Evolutionary conservation across 768 basidiomycete genomes (phyloP).

Genomic region (Pleurotus djamor): DNA sequence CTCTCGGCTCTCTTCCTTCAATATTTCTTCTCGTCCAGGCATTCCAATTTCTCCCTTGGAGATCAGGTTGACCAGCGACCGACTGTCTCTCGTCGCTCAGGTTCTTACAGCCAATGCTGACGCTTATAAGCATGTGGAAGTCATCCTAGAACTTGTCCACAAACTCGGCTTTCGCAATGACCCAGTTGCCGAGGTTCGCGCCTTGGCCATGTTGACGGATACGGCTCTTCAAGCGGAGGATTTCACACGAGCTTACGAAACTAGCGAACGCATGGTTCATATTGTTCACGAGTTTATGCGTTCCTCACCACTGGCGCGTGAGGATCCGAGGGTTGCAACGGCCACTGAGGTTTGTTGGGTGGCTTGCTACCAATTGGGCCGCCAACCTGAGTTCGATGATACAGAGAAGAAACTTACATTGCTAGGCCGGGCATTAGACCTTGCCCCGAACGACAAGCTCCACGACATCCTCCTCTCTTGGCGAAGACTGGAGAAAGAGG

Average conservation of each 20-base stretch:
- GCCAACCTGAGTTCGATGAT: constrained; percentile 75
- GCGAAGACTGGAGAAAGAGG: constrained; percentile 71
- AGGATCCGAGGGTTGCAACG: constrained; percentile 46
- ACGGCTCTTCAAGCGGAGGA: constrained; percentile 85
- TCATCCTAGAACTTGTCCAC: constrained; percentile 85
- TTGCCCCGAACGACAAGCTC: constrained; percentile 82
- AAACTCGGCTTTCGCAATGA: constrained; percentile 85
- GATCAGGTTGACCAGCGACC: constrained; percentile 88
- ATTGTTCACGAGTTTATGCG: constrained; percentile 50
- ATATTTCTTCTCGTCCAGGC: constrained; percentile 71
- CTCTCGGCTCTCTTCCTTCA: constrained; percentile 91
- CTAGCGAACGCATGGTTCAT: constrained; percentile 69
- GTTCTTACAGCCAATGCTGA: constrained; percentile 84
- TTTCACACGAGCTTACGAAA: constrained; percentile 70
- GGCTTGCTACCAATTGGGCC: constrained; percentile 84
- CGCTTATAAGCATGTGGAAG: constrained; percentile 89
- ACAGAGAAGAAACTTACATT: constrained; percentile 63
- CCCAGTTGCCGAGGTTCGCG: constrained; percentile 73
- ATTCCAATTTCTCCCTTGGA: constrained; percentile 87
- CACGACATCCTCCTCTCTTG: constrained; percentile 77
- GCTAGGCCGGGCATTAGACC: constrained; percentile 77
- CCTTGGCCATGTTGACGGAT: constrained; percentile 88
- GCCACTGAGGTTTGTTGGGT: constrained; percentile 88
- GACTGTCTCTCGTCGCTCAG: constrained; percentile 81
- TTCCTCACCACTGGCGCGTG: constrained; percentile 19